Conservation (phyloP, 148 eudicot species). For the Drosera capensis region DNA sequence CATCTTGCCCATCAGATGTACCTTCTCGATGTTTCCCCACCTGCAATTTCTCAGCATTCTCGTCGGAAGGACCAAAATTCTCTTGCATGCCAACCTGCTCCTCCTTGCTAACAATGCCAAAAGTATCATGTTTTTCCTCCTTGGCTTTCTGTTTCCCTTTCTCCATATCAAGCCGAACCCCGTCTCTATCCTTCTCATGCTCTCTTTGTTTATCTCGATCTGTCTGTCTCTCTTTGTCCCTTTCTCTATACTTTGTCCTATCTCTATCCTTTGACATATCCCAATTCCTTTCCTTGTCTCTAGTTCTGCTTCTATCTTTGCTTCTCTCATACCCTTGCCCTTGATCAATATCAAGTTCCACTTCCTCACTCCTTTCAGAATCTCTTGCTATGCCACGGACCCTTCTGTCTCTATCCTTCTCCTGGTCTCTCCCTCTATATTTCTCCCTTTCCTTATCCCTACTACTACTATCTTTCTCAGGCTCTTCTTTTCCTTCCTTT, state of each 20-base stretch:
- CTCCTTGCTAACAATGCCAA: constrained; percentile 19
- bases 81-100: constrained; percentile 16
- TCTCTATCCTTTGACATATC: constrained; percentile 19
- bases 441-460: constrained; percentile 21
- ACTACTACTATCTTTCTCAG: constrained; percentile 20
- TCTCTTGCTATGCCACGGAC: constrained; percentile 17
- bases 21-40: constrained; percentile 19
- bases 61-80: constrained; percentile 16
- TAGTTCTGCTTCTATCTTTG: constrained; percentile 35
- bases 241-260: constrained; percentile 34
- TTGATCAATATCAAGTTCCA: constrained; percentile 25
- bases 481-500: constrained; percentile 47
- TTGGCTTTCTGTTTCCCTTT: no score
- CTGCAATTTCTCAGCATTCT: constrained; percentile 14
- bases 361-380: constrained; percentile 26
- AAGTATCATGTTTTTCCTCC: constrained; percentile 24
- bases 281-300: constrained; percentile 41
- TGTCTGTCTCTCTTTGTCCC: constrained; percentile 24
- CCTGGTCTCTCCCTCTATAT: constrained; percentile 18
- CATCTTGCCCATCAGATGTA: constrained; percentile 17
- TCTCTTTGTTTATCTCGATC: constrained; percentile 28
- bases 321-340: constrained; percentile 38
- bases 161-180: no score
- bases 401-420: constrained; percentile 25
- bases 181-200: constrained; percentile 38